A percentile compares a stretch with the other conserved stretches of the same genome.
Conservation (phyloP, 2,329 filamentous ascomycete species). For the Ceratocystis diversiconidia region DNA sequence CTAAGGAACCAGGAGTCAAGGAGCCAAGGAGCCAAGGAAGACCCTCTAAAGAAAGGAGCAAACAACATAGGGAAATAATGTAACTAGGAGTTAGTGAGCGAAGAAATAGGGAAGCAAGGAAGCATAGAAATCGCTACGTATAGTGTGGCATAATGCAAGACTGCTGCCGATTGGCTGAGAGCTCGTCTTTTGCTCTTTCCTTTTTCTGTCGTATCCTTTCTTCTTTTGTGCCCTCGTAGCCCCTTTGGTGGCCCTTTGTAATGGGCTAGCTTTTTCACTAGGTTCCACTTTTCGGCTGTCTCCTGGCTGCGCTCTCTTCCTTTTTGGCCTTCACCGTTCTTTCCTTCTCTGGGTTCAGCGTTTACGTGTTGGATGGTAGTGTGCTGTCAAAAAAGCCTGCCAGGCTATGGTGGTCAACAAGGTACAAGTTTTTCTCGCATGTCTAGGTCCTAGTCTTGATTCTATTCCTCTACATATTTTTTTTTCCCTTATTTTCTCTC, state of each 20-base stretch:
- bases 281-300: conserved; percentile 3
- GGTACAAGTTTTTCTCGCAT: conserved; percentile 2
- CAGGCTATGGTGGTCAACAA: background rate
- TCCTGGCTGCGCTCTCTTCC: background rate
- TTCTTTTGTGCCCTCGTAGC: background rate
- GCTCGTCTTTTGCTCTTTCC: background rate
- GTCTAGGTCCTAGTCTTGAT: background rate
- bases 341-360: background rate
- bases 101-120: background rate
- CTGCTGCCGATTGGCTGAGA: background rate
- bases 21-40: background rate
- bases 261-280: background rate
- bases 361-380: background rate
- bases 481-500: background rate
- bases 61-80: background rate
- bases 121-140: background rate
- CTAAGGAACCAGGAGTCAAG: background rate
- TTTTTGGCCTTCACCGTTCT: background rate
- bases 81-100: background rate
- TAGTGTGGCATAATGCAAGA: background rate
- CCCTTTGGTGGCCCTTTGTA: background rate
- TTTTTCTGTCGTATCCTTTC: no score
- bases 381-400: conserved; percentile 5
- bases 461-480: conserved; percentile 2
- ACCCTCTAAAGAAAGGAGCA: background rate